Percentiles rank a stretch among this genome's conserved stretches.
Evolutionary conservation across 164 flowering plant species (phyloP).

Genomic region (Kingdonia uniflora): DNA sequence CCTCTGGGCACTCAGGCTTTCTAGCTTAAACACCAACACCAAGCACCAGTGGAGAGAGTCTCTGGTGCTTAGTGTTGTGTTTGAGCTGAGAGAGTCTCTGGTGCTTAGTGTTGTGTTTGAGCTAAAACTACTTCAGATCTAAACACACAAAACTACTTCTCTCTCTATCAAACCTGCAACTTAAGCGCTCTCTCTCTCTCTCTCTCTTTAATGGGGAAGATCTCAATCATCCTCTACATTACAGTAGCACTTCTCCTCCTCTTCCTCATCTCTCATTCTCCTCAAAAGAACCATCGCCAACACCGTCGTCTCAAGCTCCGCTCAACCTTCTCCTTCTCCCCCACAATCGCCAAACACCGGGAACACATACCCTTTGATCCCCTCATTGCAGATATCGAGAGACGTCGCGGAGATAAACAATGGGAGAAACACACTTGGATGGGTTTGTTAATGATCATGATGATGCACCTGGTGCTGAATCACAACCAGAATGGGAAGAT

Average conservation of each 20-base stretch:
- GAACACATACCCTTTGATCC: slow-evolving; percentile 74
- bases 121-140: no score
- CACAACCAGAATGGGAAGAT: slow-evolving; percentile 96
- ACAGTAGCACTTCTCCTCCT: slow-evolving; percentile 46
- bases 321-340: slow-evolving; percentile 35
- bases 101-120: no score
- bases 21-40: no score
- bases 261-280: slow-evolving; percentile 47
- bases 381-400: slow-evolving; percentile 80
- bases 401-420: slow-evolving; percentile 62
- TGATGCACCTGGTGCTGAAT: slow-evolving; percentile 22
- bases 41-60: no score
- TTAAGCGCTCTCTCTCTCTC: no score
- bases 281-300: slow-evolving; percentile 22
- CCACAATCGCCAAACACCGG: slow-evolving; percentile 19
- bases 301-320: slow-evolving; percentile 72
- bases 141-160: no score
- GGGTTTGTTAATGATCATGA: slow-evolving; percentile 14
- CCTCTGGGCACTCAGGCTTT: no score
- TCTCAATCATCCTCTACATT: slow-evolving; percentile 42
- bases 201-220: no score
- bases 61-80: no score
- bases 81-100: no score
- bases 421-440: slow-evolving; percentile 62
- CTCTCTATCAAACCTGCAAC: no score